phyloP scores from a whole-genome alignment of 495 filamentous ascomycete genomes.

The Venustampulla echinocandica region DNA sequence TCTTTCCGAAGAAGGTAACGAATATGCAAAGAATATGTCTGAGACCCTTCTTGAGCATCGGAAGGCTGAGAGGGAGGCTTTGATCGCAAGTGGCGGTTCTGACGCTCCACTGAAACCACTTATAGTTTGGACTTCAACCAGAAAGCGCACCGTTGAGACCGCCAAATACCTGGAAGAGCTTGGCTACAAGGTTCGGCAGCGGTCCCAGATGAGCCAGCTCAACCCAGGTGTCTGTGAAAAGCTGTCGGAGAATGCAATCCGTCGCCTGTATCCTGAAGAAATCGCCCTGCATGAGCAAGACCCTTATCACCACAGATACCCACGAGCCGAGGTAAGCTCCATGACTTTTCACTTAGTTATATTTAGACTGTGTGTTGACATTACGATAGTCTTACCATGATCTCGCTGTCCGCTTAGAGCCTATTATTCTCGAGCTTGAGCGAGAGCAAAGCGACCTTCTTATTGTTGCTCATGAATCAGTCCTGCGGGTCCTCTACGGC shows the following conservation, averaged over 20 bases:
- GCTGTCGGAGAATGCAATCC: conserved; percentile 71
- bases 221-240: conserved; percentile 95
- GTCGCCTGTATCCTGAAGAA: conserved; percentile 75
- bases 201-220: conserved; percentile 91
- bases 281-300: conserved; percentile 87
- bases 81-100: conserved; percentile 58
- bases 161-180: conserved; percentile 63
- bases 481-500: conserved; percentile 90
- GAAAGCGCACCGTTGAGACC: conserved; percentile 86
- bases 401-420: conserved; percentile 93
- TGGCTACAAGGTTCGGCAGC: conserved; percentile 80
- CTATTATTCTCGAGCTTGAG: conserved; percentile 95
- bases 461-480: conserved; percentile 96
- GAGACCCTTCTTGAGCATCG: conserved; percentile 75
- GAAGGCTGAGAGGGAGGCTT: conserved; percentile 63
- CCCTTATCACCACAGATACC: conserved; percentile 96
- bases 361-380: conserved; percentile 25
- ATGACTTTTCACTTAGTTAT: not conserved
- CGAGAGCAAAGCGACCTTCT: conserved; percentile 93
- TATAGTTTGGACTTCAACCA: conserved; percentile 89
- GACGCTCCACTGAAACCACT: conserved; percentile 67
- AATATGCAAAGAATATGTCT: conserved; percentile 84
- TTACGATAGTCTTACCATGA: conserved; percentile 77
- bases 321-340: conserved; percentile 78
- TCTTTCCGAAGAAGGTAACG: conserved; percentile 68